Evolutionary conservation across 73 alveolate species (phyloP).

Genomic region (Paraurostyla sp.): DNA sequence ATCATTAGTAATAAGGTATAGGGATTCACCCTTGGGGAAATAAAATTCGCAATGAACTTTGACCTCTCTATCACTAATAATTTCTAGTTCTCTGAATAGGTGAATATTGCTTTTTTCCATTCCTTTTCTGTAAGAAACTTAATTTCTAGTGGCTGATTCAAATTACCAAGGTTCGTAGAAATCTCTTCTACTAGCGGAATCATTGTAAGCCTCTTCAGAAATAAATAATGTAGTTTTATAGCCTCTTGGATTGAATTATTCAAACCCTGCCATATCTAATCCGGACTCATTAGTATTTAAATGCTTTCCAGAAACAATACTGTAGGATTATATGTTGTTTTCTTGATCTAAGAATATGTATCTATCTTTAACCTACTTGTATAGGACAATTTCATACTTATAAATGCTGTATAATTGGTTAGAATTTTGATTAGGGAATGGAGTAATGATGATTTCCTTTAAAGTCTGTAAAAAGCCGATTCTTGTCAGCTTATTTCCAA

Average conservation of each 20-base stretch:
- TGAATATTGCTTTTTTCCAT: too few species aligned
- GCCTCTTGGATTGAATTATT: background rate
- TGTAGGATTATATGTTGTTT: background rate
- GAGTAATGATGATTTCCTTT: background rate
- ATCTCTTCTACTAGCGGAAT: background rate
- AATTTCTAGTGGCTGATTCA: background rate
- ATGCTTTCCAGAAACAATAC: background rate
- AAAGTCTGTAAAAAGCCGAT: constrained; percentile 6
- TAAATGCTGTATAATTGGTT: background rate
- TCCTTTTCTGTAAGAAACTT: background rate
- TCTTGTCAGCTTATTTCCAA: background rate
- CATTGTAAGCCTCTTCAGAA: background rate
- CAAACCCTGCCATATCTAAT: background rate
- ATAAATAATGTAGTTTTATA: background rate
- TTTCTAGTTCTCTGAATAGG: constrained; percentile 5
- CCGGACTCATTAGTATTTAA: background rate
- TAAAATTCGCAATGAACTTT: background rate
- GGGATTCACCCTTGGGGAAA: background rate
- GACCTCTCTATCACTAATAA: background rate
- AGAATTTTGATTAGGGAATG: background rate
- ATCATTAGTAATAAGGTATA: background rate
- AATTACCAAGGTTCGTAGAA: background rate
- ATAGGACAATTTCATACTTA: background rate
- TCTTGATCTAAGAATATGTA: background rate
- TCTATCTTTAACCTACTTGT: constrained; percentile 5